Base-by-base conservation (phyloP, 2,329 filamentous ascomycete species). In the Nigrospora osmanthi region DNA sequence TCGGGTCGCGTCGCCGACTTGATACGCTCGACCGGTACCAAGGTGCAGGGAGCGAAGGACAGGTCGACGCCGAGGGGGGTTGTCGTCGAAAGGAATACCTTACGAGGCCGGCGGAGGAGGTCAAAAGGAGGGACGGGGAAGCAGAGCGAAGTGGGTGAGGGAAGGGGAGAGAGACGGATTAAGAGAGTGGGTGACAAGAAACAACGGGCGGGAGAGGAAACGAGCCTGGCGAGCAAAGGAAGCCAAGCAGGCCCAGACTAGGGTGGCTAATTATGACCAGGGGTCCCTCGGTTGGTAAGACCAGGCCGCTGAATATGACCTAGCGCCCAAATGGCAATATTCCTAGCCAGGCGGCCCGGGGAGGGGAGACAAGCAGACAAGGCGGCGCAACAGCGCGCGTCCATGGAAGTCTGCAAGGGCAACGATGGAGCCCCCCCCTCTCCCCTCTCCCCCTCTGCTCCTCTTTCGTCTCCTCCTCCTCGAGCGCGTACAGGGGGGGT, bases 71-170 rank as follows among this genome's bases (percentile, higher is more conserved):
- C 55, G 52, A 52, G 46, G 50, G 35, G 48, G 40, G 47, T 58
- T 60, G 58, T 60, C 58, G 55, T 61, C 57, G 54, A 54, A 57
- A 55, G 52, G 55, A 51, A 44, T 51, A 55, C 58, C 58, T 61
- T 52, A 58, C 55, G 57, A 55, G 51, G 55, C 58, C 58, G 56
- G 58, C 58, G 51, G 38, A 47, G 42, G 47, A 55, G 49, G 50
- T 49, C 34, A 53, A 56, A 52, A 55, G 49, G 56, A 58, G 49
- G 45, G 57, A 61, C 49, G 52, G 58, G 58, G 49, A 47, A 55
- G 52, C 55, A 57, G 58, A 57, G 51, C 56, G 49, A 42, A 37
- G 42, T 47, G 38, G 54, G 54, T 51, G 49, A 53, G 52, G 55
- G 49, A 57, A 54, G 49, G 52, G 53, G 44, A 48, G 50, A 48